Conservation (phyloP, 768 basidiomycete genomes). For the Lactarius sp. region DNA sequence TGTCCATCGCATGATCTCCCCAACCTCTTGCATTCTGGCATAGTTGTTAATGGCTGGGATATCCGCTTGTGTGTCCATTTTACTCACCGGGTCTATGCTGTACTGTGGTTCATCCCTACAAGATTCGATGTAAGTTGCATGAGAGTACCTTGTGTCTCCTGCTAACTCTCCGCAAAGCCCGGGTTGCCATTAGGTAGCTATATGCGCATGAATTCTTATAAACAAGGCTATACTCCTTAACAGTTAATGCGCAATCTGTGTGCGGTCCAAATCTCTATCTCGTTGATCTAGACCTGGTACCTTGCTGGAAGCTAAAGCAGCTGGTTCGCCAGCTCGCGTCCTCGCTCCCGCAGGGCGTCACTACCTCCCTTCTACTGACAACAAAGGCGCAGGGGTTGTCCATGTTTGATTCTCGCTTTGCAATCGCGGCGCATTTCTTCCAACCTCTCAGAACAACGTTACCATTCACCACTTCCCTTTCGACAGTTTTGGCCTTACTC, state of each 20-base stretch:
- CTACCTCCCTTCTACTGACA: background rate
- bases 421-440: background rate
- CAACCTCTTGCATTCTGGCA: no score
- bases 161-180: background rate
- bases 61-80: background rate
- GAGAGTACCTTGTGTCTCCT: background rate
- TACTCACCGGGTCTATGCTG: background rate
- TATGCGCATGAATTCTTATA: background rate
- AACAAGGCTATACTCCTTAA: background rate
- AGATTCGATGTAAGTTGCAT: background rate
- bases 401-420: background rate
- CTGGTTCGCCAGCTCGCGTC: background rate
- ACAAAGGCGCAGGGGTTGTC: background rate
- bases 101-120: background rate
- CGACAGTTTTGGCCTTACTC: no score
- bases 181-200: background rate
- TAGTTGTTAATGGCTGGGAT: background rate
- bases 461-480: no score
- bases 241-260: background rate
- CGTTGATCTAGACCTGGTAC: slow-evolving; percentile 1
- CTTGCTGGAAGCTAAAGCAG: background rate
- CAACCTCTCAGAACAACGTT: background rate
- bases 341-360: background rate
- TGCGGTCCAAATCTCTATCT: background rate
- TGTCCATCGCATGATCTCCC: no score